Evolutionary conservation across 805 yeast species (phyloP).

Genomic region (Sungouiozyma ichnusensis): DNA sequence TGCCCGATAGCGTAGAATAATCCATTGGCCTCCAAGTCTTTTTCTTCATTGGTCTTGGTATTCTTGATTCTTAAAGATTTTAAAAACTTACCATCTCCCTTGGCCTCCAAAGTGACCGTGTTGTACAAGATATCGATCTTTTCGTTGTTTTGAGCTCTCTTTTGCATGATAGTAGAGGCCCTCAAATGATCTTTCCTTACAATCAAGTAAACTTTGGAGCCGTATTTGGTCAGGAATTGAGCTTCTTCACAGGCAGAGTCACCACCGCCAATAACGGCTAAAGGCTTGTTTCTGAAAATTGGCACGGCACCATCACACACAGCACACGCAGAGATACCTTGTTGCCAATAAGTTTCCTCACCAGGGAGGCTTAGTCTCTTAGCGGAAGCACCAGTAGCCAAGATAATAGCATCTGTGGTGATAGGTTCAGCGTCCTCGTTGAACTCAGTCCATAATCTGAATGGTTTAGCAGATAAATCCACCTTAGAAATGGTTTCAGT

Average conservation of each 20-base stretch:
- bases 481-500: slow-evolving; percentile 93
- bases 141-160: slow-evolving; percentile 72
- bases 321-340: slow-evolving; percentile 98
- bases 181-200: slow-evolving; percentile 92
- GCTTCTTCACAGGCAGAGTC: slow-evolving; percentile 99
- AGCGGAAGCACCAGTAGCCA: slow-evolving; percentile 98
- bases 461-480: slow-evolving; percentile 79
- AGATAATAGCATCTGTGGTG: slow-evolving; percentile 83
- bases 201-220: slow-evolving; percentile 85
- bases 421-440: slow-evolving; percentile 85
- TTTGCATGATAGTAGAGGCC: slow-evolving; percentile 96
- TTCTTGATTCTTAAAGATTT: slow-evolving; percentile 54
- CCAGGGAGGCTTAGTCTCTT: slow-evolving; percentile 91
- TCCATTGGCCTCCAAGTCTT: slow-evolving; percentile 74
- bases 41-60: slow-evolving; percentile 57
- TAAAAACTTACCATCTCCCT: slow-evolving; percentile 87
- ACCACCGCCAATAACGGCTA: slow-evolving; percentile 98
- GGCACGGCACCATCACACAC: slow-evolving; percentile 99
- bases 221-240: slow-evolving; percentile 90
- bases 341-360: slow-evolving; percentile 97
- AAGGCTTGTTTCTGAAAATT: slow-evolving; percentile 93
- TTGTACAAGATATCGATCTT: slow-evolving; percentile 87
- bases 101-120: slow-evolving; percentile 76
- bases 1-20: slow-evolving; percentile 98
- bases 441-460: slow-evolving; percentile 95